Conservation (phyloP, 495 filamentous ascomycete genomes). For the Penicillium salamii region DNA sequence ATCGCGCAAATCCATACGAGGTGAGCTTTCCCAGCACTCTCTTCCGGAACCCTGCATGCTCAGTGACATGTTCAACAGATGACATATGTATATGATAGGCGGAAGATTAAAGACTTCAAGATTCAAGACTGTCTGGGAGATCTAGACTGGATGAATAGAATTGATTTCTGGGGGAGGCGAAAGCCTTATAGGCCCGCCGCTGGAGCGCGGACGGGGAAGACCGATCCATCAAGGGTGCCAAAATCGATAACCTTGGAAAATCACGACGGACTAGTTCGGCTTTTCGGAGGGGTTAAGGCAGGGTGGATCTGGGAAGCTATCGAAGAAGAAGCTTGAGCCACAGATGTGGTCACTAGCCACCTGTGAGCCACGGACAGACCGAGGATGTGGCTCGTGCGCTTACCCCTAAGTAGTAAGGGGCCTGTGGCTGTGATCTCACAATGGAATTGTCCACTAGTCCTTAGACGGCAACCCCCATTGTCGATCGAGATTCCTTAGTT, state of each 20-base stretch:
- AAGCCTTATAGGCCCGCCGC: constrained; percentile 22
- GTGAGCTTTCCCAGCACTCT: constrained; percentile 38
- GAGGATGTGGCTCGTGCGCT: constrained; percentile 23
- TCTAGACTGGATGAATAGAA: constrained; percentile 6
- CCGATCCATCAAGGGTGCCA: constrained; percentile 21
- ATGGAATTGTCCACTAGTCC: constrained; percentile 10
- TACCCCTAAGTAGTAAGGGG: constrained; percentile 17
- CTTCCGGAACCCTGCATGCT: constrained; percentile 36
- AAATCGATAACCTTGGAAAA: constrained; percentile 26
- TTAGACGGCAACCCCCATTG: not conserved
- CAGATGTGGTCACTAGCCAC: constrained; percentile 18
- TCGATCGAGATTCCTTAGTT: constrained; percentile 13
- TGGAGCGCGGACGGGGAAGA: constrained; percentile 13
- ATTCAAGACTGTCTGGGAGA: not conserved
- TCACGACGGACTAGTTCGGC: constrained; percentile 33
- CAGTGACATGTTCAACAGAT: constrained; percentile 31
- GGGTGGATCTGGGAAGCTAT: constrained; percentile 23
- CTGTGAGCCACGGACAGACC: constrained; percentile 23
- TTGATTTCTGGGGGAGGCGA: constrained; percentile 2
- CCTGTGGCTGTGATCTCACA: constrained; percentile 22
- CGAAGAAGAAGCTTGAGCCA: constrained; percentile 26
- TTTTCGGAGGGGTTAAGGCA: constrained; percentile 7
- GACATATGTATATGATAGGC: constrained; percentile 22
- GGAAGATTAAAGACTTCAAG: not conserved
- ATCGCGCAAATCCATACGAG: constrained; percentile 31